Conservation (phyloP, 2,329 filamentous ascomycete genomes). For the Aspergillus intermedius region DNA sequence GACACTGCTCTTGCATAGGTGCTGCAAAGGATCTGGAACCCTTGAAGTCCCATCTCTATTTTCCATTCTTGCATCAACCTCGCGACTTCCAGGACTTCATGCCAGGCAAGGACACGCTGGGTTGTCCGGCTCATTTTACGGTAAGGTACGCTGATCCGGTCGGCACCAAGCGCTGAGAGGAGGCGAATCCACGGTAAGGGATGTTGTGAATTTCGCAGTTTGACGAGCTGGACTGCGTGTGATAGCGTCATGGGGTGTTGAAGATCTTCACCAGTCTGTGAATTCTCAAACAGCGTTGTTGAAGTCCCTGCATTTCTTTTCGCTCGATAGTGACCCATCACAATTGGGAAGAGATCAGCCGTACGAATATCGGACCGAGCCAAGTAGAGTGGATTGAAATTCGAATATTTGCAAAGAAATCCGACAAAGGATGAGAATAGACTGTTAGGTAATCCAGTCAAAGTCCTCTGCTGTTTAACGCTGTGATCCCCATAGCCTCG, state of each 20-base stretch:
- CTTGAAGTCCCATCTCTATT: slow-evolving; percentile 25
- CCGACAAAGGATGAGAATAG: slow-evolving; percentile 42
- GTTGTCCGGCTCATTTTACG: slow-evolving; percentile 15
- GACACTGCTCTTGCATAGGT: slow-evolving; percentile 31
- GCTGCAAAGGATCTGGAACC: slow-evolving; percentile 30
- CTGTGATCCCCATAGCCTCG: slow-evolving; percentile 11
- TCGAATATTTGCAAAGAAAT: slow-evolving; percentile 33
- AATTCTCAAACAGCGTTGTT: slow-evolving; percentile 14
- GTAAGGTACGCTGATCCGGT: slow-evolving; percentile 14
- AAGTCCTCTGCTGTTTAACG: slow-evolving; percentile 8
- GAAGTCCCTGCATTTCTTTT: slow-evolving; percentile 2
- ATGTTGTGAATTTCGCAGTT: slow-evolving; percentile 20
- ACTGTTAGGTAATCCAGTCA: slow-evolving; percentile 26
- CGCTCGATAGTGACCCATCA: slow-evolving; percentile 10
- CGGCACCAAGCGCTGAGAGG: slow-evolving; percentile 24
- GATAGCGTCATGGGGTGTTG: slow-evolving; percentile 23
- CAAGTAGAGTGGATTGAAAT: slow-evolving; percentile 7
- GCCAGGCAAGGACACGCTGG: slow-evolving; percentile 34
- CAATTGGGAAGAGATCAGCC: slow-evolving; percentile 24
- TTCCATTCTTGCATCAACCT: slow-evolving; percentile 29
- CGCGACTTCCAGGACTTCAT: slow-evolving; percentile 26
- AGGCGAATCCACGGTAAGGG: slow-evolving; percentile 32
- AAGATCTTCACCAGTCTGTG: slow-evolving; percentile 5
- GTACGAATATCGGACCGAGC: slow-evolving; percentile 11
- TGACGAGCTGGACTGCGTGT: slow-evolving; percentile 34